Evolutionary conservation across 2,329 filamentous ascomycete genomes (phyloP).

Genomic region (Aspergillus fijiensis): DNA sequence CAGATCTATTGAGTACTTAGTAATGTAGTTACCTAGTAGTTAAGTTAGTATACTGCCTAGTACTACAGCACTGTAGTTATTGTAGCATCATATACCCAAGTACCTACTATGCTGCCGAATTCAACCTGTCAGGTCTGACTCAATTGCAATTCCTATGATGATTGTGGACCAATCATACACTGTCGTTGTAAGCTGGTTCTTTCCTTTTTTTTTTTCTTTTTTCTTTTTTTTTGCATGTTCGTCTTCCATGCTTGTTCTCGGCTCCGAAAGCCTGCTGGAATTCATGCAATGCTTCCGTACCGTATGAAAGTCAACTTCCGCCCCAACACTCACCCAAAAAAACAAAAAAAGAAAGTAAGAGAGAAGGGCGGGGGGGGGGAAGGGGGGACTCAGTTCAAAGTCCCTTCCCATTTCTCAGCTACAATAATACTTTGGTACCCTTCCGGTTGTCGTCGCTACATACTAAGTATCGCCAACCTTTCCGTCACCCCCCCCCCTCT

Average conservation of each 20-base stretch:
- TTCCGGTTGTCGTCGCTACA: background rate
- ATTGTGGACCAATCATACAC: background rate
- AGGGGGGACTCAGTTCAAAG: background rate
- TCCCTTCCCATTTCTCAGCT: background rate
- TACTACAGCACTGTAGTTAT: too few relatives aligned
- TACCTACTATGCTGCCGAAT: background rate
- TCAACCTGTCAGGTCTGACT: background rate
- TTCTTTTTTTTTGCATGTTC: background rate
- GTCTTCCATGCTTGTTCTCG: background rate
- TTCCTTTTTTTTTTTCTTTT: background rate
- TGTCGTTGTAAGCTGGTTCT: background rate
- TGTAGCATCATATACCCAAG: too few relatives aligned
- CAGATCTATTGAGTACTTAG: background rate
- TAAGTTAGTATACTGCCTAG: too few relatives aligned
- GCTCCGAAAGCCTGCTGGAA: background rate
- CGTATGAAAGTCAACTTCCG: constrained; percentile 17
- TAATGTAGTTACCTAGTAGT: too few relatives aligned
- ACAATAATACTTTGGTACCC: background rate
- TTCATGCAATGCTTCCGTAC: constrained; percentile 5
- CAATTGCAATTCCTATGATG: background rate
- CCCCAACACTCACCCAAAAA: constrained; percentile 26
- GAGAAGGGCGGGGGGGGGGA: background rate
- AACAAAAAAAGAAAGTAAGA: background rate
- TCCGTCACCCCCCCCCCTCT: background rate
- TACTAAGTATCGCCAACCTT: background rate